phyloP scores from a whole-genome alignment of 2,329 filamentous ascomycete genomes.

The Pestalotiopsis fici region DNA sequence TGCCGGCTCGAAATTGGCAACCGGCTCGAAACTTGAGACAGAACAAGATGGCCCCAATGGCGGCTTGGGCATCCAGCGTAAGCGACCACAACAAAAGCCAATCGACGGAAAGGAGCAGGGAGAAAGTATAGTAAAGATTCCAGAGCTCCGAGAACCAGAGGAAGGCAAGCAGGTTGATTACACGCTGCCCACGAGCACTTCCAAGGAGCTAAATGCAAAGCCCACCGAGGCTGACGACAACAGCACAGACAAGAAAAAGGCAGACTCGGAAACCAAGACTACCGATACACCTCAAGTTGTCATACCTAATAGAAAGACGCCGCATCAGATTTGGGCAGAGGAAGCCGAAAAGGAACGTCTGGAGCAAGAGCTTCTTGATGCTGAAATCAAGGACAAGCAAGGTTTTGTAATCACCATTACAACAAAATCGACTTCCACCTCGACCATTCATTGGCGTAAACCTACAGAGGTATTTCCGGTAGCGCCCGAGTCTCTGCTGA shows the following conservation, averaged over 20 bases:
- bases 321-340: constrained; percentile 20
- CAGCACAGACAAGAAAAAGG: constrained; percentile 20
- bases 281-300: constrained; percentile 23
- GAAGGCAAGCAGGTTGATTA: constrained; percentile 13
- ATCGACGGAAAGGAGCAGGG: constrained; percentile 12
- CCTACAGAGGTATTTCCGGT: constrained; percentile 78
- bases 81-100: constrained; percentile 9
- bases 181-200: constrained; percentile 14
- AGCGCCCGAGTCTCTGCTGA: constrained; percentile 67
- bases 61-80: constrained; percentile 5
- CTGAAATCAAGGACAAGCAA: constrained; percentile 17
- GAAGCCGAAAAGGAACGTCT: constrained; percentile 18
- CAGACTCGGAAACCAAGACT: constrained; percentile 22
- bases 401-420: constrained; percentile 6
- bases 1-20: background rate
- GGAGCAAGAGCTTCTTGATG: constrained; percentile 14
- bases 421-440: constrained; percentile 20
- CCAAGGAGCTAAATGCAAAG: constrained; percentile 11
- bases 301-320: constrained; percentile 31
- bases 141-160: constrained; percentile 19
- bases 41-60: background rate
- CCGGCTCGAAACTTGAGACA: background rate
- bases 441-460: constrained; percentile 70
- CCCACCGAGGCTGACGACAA: constrained; percentile 10
- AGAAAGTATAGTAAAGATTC: constrained; percentile 18